Base-by-base conservation (phyloP, 1,284 basidiomycete species). In the Sphaerobolus stellatus region DNA sequence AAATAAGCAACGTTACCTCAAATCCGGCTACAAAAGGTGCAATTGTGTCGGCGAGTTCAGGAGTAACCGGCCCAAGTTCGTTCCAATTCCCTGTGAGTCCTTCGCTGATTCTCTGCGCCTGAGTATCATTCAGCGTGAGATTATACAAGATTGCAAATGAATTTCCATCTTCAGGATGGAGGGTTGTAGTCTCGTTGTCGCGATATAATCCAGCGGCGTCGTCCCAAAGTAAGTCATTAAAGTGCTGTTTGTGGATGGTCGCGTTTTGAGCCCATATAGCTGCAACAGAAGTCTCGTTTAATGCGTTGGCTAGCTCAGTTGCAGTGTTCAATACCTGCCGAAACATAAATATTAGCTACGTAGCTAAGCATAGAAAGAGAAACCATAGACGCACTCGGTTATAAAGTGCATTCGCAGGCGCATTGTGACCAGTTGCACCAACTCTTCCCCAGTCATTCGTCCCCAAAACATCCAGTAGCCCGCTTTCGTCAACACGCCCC, bases 151-250 rank as follows among this genome's bases (percentile, higher is more conserved):
- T n/a, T n/a, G n/a, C n/a, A n/a, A n/a, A n/a, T n/a, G n/a, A n/a
- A n/a, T 81, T 81, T 7, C 76, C 78, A 57, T 81, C 79, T 57
- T 81, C 78, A 3, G 79, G 79, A 46, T 70, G 69, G 13, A 81
- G 66, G 18, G 71, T 71, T 16, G 74, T 74, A 29, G 69, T 70
- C 6, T 64, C 60, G 59, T 79, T 79, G 62, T 81, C 79, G 14
- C 72, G 68, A 60, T 75, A 81, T 73, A 79, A 66, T 3, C 78
- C 78, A 16, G 62, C 69, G 14, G 57, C 56, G 0, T 66, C 65
- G 44, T 76, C 69, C 79, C 79, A 80, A 54, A 80, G 72, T 4
- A 71, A 64, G 3, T 64, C 59, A 62, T 80, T 80, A 62, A 70
- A 78, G 2, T 64, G 68, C 1, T 56, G 47, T 56, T 81, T 81